These are phyloP conservation scores for Cladophialophora chaetospira DNA, from an alignment of 2,329 filamentous ascomycete species.

Conservation along the genomic window DNA sequence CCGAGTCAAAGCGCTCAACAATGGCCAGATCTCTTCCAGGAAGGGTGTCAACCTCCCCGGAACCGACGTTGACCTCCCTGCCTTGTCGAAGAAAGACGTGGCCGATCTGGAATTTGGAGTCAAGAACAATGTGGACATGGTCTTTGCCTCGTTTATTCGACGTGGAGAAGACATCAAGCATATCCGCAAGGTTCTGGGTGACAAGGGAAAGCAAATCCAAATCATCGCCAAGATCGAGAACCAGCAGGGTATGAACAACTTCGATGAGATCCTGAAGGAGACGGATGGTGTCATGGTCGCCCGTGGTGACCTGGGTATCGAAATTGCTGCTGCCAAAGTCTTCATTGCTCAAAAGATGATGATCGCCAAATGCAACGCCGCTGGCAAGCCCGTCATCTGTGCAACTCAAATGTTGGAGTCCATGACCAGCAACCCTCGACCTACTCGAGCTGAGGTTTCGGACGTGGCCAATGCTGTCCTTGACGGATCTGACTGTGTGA, in stretches of 20 bases:
- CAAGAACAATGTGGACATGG: conserved; percentile 98
- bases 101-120: conserved; percentile 91
- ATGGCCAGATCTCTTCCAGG: conserved; percentile 96
- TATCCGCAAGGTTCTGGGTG: conserved; percentile 87
- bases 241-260: conserved; percentile 99
- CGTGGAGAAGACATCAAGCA: conserved; percentile 88
- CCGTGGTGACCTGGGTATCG: conserved; percentile 96
- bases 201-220: conserved; percentile 93
- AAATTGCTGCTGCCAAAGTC: conserved; percentile 97
- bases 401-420: conserved; percentile 99
- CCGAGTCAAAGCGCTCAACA: conserved; percentile 86
- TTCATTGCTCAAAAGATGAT: conserved; percentile 99
- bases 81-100: conserved; percentile 98
- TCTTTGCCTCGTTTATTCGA: conserved; percentile 98
- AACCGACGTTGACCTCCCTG: conserved; percentile 96
- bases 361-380: conserved; percentile 99
- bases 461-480: conserved; percentile 98
- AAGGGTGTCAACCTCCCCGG: conserved; percentile 99
- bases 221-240: conserved; percentile 99
- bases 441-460: conserved; percentile 96
- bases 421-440: conserved; percentile 99
- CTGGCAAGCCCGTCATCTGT: conserved; percentile 97
- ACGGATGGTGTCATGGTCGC: conserved; percentile 99
- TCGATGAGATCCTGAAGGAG: conserved; percentile 91
- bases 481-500: conserved; percentile 97